Conservation (phyloP, 2,329 filamentous ascomycete genomes). For the Xylariaceae sp. region DNA sequence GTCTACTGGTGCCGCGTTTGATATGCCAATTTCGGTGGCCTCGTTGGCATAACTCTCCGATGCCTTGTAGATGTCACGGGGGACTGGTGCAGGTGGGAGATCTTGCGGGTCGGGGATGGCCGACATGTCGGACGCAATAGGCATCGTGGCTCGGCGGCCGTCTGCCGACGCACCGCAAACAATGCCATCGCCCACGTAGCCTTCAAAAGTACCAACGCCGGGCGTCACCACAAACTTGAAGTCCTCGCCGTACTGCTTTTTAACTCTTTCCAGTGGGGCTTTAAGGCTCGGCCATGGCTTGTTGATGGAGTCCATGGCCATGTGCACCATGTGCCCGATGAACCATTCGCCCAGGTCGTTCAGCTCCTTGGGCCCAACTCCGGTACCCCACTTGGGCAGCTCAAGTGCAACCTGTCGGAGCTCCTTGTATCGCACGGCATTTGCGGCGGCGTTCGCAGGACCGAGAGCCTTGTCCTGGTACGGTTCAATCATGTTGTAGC, state of each 20-base stretch:
- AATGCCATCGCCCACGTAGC: constrained; percentile 22
- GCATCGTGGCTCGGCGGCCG: constrained; percentile 20
- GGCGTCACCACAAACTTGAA: constrained; percentile 22
- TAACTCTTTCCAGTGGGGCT: constrained; percentile 15
- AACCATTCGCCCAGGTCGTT: constrained; percentile 18
- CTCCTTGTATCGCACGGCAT: constrained; percentile 20
- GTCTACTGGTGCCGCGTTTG: constrained; percentile 23
- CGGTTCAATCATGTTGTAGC: constrained; percentile 18
- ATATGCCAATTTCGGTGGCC: constrained; percentile 17
- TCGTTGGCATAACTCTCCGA: constrained; percentile 11
- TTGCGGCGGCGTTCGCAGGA: constrained; percentile 14
- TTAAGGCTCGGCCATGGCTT: constrained; percentile 11
- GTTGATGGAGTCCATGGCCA: constrained; percentile 14
- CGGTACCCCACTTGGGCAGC: constrained; percentile 23
- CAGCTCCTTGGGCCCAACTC: constrained; percentile 13
- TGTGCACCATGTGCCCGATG: constrained; percentile 13
- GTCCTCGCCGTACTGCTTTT: constrained; percentile 11
- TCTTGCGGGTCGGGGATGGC: constrained; percentile 20
- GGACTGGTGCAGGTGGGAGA: constrained; percentile 11
- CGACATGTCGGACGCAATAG: constrained; percentile 23
- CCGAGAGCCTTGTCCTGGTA: constrained; percentile 14
- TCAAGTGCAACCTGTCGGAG: constrained; percentile 16
- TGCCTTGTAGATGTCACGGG: constrained; percentile 20
- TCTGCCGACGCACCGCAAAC: constrained; percentile 23
- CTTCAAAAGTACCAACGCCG: constrained; percentile 24